Evolutionary conservation across 2,329 filamentous ascomycete species (phyloP), one percentile per base, ranked within the genome.

Genomic region (Ophiostoma piceae): DNA sequence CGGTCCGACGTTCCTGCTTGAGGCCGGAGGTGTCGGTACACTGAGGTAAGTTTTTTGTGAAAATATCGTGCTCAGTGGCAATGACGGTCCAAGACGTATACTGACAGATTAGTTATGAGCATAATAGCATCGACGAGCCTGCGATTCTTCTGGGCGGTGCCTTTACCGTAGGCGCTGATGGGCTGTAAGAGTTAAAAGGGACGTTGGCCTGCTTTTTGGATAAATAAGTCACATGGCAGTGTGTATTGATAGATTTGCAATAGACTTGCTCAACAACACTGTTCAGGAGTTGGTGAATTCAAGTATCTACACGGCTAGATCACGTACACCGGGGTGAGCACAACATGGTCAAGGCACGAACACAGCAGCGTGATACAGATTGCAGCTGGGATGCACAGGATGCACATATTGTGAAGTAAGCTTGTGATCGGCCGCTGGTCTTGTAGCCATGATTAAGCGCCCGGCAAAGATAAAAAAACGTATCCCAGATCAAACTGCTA

Each of bases 11-110:
- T 88, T 97, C 77, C 83, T 97, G 72, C 81, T 97, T n/a, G 94
- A 97, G 78, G 91, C 92, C 6, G 92, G 92, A n/a, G 92, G 91
- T 74, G 88, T 95, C 0, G 92, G 91, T 0, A 91, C 90, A 1
- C 77, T 96, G 74, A 94, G 90, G 88, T 90, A 76, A 76, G 81
- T 11, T 3, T 26, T 73, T 9, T 7, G 5, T 22, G 0, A 6
- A n/a, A n/a, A 41, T 9, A 12, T 60, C 7, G 69, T 57, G 74
- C 74, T 26, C 6, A 26, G 14, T 62, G 16, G 43, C 16, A 9
- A 47, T 29, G 26, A 47, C 7, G 43, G 35, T 8, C 4, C 43
- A 16, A n/a, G 16, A 74, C 68, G 69, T 12, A 62, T 32, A 4
- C 54, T 37, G 60, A 41, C 39, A 7, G 8, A 19, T 7, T 66